Conservation (phyloP, 495 filamentous ascomycete species). For the Neurospora sp. region DNA sequence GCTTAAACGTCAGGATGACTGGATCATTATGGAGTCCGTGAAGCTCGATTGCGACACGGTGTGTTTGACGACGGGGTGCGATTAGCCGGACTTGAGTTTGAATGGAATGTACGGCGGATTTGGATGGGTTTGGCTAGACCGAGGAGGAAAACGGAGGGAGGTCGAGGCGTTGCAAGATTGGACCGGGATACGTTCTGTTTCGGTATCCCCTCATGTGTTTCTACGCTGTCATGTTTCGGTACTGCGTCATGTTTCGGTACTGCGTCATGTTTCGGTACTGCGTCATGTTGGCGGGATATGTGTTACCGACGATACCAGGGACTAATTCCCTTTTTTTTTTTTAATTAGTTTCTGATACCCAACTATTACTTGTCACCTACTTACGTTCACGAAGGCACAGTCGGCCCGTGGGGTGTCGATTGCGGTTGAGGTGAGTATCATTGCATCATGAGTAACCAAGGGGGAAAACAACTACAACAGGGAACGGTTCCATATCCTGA, state of each 20-base stretch:
- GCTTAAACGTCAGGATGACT: neutral
- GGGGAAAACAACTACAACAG: neutral
- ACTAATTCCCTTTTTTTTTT: neutral
- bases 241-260: neutral
- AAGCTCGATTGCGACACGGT: neutral
- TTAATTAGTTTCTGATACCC: constrained; percentile 5
- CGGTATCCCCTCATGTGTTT: neutral
- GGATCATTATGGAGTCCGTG: neutral
- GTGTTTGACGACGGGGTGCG: neutral
- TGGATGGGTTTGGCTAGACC: neutral
- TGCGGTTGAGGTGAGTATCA: neutral
- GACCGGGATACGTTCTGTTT: neutral
- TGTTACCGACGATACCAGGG: constrained; percentile 7
- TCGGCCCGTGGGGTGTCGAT: neutral
- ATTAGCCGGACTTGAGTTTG: neutral
- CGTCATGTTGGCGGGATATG: neutral
- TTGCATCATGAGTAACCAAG: neutral
- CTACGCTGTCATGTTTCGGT: constrained; percentile 2
- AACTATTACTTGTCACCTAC: constrained; percentile 9
- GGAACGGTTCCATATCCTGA: neutral
- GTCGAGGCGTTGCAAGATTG: neutral
- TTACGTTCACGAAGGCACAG: neutral
- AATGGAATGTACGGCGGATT: neutral
- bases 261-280: constrained; percentile 1
- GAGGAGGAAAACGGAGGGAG: neutral